Percentiles rank a stretch among this genome's conserved stretches.
Evolutionary conservation across 176 grass and related monocot species (phyloP).

Genomic region (Raddia distichophylla): DNA sequence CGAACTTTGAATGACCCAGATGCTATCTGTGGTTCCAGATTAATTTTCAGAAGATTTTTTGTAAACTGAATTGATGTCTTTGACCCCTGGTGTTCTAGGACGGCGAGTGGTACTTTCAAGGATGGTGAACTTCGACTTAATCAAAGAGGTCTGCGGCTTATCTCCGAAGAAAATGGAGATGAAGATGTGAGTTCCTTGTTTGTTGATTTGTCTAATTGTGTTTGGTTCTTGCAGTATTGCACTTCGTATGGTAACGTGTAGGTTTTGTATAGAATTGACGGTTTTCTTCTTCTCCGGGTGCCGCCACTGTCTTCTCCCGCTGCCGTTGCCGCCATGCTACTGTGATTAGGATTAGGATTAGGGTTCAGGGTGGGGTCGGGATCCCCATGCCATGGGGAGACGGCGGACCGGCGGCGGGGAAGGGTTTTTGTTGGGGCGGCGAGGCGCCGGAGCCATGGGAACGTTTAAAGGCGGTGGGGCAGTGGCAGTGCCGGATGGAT

Average conservation of each 20-base stretch:
- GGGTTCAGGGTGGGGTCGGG: too few relatives aligned
- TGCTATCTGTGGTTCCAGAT: neutral
- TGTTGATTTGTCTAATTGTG: neutral
- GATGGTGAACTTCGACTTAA: conserved; percentile 87
- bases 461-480: too few relatives aligned
- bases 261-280: neutral
- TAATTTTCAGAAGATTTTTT: neutral
- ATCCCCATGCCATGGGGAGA: too few relatives aligned
- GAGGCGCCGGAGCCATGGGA: too few relatives aligned
- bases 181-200: conserved; percentile 45
- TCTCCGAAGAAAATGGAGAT: conserved; percentile 60
- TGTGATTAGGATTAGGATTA: too few relatives aligned
- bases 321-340: too few relatives aligned
- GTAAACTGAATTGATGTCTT: conserved; percentile 14
- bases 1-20: neutral
- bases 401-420: too few relatives aligned
- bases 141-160: conserved; percentile 73
- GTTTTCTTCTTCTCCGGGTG: too few relatives aligned
- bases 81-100: conserved; percentile 49
- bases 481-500: too few relatives aligned
- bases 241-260: neutral
- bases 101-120: conserved; percentile 91
- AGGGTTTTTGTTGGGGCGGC: too few relatives aligned
- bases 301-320: too few relatives aligned
- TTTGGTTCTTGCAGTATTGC: neutral